These are phyloP conservation scores for Pyricularia pennisetigena DNA, from an alignment of 2,329 filamentous ascomycete species.

Conservation along the genomic window DNA sequence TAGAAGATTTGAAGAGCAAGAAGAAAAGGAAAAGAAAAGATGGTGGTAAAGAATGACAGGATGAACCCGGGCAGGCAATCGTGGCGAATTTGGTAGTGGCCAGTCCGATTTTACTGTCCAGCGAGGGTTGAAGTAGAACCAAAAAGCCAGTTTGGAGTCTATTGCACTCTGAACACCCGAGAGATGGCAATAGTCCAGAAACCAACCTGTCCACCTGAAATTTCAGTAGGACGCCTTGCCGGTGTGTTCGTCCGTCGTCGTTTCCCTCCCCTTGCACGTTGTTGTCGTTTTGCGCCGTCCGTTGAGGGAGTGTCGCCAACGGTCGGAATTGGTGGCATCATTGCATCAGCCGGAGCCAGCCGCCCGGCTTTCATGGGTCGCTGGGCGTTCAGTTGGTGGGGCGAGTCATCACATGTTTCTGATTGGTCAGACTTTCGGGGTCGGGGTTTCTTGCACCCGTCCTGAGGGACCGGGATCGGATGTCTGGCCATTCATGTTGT, in stretches of 20 bases:
- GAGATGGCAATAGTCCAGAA: neutral
- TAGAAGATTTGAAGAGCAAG: neutral
- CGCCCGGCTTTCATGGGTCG: neutral
- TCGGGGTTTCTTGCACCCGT: neutral
- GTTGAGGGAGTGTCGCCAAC: neutral
- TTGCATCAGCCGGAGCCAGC: neutral
- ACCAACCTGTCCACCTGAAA: neutral
- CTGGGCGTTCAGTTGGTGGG: neutral
- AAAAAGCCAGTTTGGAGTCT: neutral
- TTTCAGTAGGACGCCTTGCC: neutral
- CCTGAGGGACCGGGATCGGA: neutral
- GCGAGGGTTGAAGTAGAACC: neutral
- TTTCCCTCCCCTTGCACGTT: neutral
- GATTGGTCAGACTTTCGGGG: neutral
- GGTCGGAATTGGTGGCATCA: neutral
- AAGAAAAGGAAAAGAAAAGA: neutral
- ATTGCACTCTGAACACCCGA: neutral
- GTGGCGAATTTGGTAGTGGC: neutral
- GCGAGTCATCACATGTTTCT: neutral
- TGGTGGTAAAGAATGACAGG: neutral
- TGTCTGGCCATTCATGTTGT: neutral
- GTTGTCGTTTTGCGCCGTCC: neutral
- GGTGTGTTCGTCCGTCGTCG: neutral
- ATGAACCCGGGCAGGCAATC: neutral
- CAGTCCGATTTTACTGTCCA: neutral